Percentiles rank a stretch among this genome's conserved stretches.
These are phyloP conservation scores for Coelastrella sp. DNA, from an alignment of 139 green algal species.

Conservation along the genomic window DNA sequence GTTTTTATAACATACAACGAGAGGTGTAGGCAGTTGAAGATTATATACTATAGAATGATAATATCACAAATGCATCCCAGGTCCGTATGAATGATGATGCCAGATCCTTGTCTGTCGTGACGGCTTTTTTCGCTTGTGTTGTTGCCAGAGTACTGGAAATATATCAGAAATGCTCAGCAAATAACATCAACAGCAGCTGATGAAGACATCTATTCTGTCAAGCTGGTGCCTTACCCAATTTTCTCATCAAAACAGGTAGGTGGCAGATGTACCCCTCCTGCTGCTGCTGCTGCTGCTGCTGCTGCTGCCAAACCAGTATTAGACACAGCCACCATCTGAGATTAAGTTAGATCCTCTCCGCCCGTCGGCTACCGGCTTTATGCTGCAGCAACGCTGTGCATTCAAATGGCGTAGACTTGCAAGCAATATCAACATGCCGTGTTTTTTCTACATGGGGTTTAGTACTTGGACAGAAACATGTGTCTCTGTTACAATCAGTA, in stretches of 20 bases:
- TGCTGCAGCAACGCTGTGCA: neutral
- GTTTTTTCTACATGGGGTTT: too few relatives aligned
- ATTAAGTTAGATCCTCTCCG: neutral
- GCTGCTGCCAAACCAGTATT: neutral
- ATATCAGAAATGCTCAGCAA: neutral
- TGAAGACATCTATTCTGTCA: constrained; percentile 30
- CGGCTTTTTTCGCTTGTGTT: too few relatives aligned
- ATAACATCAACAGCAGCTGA: neutral
- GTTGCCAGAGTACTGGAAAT: constrained; percentile 25
- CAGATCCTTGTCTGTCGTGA: too few relatives aligned
- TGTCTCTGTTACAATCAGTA: neutral
- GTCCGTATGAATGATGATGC: too few relatives aligned
- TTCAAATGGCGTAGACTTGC: too few relatives aligned
- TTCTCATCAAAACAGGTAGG: constrained; percentile 49
- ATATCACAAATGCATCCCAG: too few relatives aligned
- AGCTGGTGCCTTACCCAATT: constrained; percentile 41
- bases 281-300: constrained; percentile 29
- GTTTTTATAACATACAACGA: too few relatives aligned
- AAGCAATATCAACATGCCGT: too few relatives aligned
- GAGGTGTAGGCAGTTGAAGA: too few relatives aligned
- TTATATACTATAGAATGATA: too few relatives aligned
- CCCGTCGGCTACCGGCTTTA: neutral
- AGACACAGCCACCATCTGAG: too few relatives aligned
- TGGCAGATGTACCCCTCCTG: neutral
- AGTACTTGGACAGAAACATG: neutral